Evolutionary conservation across 352 stramenopile genomes (phyloP), one percentile per base, ranked within the genome.

Genomic region (Phytophthora macrochlamydospora): DNA sequence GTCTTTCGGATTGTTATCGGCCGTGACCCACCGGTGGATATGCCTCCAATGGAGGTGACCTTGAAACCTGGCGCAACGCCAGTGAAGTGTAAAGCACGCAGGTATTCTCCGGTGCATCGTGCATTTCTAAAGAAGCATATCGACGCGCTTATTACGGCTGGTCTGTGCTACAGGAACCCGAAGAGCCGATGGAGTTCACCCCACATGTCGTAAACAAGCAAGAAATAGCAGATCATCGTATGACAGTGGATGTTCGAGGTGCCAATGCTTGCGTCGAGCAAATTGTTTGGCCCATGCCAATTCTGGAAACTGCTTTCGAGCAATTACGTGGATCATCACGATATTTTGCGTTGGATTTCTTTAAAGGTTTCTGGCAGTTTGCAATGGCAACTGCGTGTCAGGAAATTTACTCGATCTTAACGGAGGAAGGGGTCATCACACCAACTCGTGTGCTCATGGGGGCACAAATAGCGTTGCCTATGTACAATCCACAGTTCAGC

Each of bases 281-380:
- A 14, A 32, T 54, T 2, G 35, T 54, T 5, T 67, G 59, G 59
- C 60, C 60, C 3, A 67, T 67, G 60, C 60, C 60, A 0, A 67
- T 67, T 7, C 31, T 67, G 13, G 38, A 61, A 29, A 37, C 54
- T 2, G 60, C 46, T 3, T 67, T 56, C 38, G 51, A 67, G 44
- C 52, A 53, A 1, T 14, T 61, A 2, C 48, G 62, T 11, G 29
- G 38, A 33, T 38, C 32, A 44, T 61, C n/a, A 45, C 55, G 30
- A 33, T 66, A 51, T 31, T 60, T 67, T 30, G 33, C 62, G 2
- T 7, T 63, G 2, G 54, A 63, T 9, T 63, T 69, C 7, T 69
- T 69, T 5, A 63, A 60, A 30, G 30, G 43, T n/a, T 61, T 67
- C 31, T 67, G 51, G 51, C 28, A 67, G 37, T 67, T 61, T 35